Percentiles rank a stretch among this genome's conserved stretches.
phyloP scores from a whole-genome alignment of 2,329 filamentous ascomycete genomes.

The Sporothrix mexicana region DNA sequence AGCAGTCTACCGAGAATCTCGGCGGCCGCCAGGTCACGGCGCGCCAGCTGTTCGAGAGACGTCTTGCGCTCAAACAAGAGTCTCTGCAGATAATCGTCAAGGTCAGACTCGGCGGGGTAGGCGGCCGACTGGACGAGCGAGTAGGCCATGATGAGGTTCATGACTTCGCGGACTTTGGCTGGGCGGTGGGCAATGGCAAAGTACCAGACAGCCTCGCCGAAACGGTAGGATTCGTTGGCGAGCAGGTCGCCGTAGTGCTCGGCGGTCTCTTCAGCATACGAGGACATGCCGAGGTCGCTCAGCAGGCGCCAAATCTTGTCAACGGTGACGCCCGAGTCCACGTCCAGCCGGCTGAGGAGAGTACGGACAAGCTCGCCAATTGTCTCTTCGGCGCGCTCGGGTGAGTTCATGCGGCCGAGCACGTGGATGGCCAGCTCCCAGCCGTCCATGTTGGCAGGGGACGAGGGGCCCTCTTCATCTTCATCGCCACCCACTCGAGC shows the following conservation, averaged over 20 bases:
- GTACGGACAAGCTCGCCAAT: constrained; percentile 74
- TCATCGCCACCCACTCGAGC: constrained; percentile 43
- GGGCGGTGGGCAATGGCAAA: constrained; percentile 83
- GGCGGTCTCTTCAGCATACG: constrained; percentile 79
- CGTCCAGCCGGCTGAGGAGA: constrained; percentile 64
- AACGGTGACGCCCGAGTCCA: constrained; percentile 72
- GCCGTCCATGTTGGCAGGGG: constrained; percentile 62
- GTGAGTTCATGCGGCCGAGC: constrained; percentile 79
- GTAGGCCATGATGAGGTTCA: constrained; percentile 85
- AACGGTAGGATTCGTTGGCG: constrained; percentile 73
- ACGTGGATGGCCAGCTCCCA: constrained; percentile 91
- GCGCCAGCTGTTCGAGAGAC: constrained; percentile 73
- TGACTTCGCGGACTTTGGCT: constrained; percentile 80
- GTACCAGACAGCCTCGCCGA: constrained; percentile 87
- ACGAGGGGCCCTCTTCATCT: constrained; percentile 11
- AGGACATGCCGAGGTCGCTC: constrained; percentile 75
- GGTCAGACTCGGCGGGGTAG: constrained; percentile 72
- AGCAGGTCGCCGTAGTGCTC: constrained; percentile 87
- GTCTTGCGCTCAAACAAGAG: constrained; percentile 74
- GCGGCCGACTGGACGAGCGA: constrained; percentile 84
- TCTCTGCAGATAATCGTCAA: constrained; percentile 73
- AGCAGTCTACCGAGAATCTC: constrained; percentile 83
- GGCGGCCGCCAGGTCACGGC: constrained; percentile 79
- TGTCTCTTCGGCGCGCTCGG: constrained; percentile 71
- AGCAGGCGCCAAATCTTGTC: constrained; percentile 83